Base-by-base conservation (phyloP, 345 rosid genomes). In the Eucalyptus regnans region DNA sequence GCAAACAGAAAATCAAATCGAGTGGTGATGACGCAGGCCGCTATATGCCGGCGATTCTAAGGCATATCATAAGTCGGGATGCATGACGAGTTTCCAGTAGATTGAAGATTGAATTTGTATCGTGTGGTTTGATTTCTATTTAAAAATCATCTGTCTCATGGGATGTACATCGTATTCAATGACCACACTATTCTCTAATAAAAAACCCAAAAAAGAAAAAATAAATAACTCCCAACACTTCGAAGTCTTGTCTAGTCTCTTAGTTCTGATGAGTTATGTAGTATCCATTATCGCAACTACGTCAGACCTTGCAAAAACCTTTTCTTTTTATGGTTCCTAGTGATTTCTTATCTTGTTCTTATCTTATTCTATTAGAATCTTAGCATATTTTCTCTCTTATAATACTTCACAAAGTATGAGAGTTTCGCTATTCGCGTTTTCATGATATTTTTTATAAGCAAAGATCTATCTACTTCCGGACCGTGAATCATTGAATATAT, bases 51-150 rank as follows among this genome's bases (percentile, higher is more conserved):
- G 81, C 44, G 18, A 33, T 7, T 64, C 76, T 7, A 64, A 64
- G 37, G 9, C 20, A 12, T 62, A 62, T 11, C 68, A 29, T 29
- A 29, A 64, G 37, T 29, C 18, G 9, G 18, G 71, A 64, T 29
- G 37, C 33, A 31, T 13, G 33, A 62, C 0, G 8, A 62, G n/a
- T 27, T 62, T 29, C 8, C 13, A 27, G 68, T 62, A 62, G 18
- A 64, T 64, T 64, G 37, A 14, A 64, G 71, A 14, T 64, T 64
- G 37, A n/a, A 64, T n/a, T 64, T 64, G 76, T 13, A 7, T 7
- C 0, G 3, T n/a, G 10, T 0, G 5, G 16, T 66, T 66, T n/a
- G 79, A 31, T 66, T 8, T 31, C 41, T 5, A 1, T n/a, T 1
- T 7, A 15, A n/a, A 66, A 66, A 66, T 14, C 22, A 31, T 71